Evolutionary conservation across 1,139 yeast genomes (phyloP).

Genomic region (Candida smagusa): DNA sequence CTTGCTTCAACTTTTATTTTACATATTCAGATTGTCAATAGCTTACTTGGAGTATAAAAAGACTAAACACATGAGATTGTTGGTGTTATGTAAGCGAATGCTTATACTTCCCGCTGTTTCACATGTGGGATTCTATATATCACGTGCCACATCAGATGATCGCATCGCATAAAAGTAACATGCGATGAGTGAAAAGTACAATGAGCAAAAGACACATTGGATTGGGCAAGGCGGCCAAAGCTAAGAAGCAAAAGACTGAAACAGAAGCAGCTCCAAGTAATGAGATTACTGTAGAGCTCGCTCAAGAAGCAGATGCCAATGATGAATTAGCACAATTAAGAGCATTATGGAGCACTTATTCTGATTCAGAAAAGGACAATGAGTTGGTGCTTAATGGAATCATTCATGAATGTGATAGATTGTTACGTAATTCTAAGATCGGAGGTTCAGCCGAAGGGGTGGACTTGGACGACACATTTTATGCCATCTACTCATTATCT

Average conservation of each 20-base stretch:
- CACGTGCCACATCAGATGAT: not conserved
- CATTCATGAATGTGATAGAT: constrained; percentile 85
- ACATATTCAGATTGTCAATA: no score
- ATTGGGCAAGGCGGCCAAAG: constrained; percentile 60
- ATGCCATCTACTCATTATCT: constrained; percentile 70
- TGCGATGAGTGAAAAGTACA: constrained; percentile 1
- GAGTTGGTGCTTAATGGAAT: constrained; percentile 76
- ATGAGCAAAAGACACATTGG: constrained; percentile 84
- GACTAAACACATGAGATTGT: no score
- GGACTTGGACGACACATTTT: constrained; percentile 47
- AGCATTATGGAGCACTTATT: constrained; percentile 67
- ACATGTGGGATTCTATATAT: no score
- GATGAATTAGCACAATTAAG: constrained; percentile 73
- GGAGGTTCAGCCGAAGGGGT: constrained; percentile 7
- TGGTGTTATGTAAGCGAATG: no score
- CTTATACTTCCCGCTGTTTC: no score
- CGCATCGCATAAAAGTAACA: not conserved
- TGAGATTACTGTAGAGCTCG: constrained; percentile 66
- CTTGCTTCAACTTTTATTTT: no score
- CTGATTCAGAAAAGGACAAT: constrained; percentile 51
- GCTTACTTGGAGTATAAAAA: no score
- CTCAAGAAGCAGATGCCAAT: constrained; percentile 67
- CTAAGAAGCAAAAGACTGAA: constrained; percentile 46
- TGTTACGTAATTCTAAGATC: constrained; percentile 49
- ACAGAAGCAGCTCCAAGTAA: constrained; percentile 17